Evolutionary conservation across 345 rosid genomes (phyloP).

Genomic region (Clarkia xantiana): DNA sequence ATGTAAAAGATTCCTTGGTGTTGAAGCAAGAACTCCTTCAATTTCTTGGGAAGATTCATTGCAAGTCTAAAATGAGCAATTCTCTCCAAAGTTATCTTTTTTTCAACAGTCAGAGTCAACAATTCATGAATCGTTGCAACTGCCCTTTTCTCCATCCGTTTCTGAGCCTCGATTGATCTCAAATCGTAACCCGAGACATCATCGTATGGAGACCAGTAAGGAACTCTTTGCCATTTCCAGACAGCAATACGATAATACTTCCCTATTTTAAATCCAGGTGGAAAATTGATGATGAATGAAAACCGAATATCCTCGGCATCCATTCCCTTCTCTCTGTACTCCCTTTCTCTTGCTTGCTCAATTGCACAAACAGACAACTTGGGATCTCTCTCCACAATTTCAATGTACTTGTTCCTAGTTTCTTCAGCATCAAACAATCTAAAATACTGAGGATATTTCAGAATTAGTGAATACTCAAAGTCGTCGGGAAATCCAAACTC

Average conservation of each 20-base stretch:
- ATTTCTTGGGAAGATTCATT: conserved; percentile 62
- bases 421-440: conserved; percentile 54
- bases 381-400: conserved; percentile 49
- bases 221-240: conserved; percentile 93
- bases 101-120: conserved; percentile 68
- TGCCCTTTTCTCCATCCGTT: conserved; percentile 89
- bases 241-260: conserved; percentile 81
- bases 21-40: conserved; percentile 79
- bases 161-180: conserved; percentile 85
- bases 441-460: conserved; percentile 54
- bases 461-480: conserved; percentile 67
- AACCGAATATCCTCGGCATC: conserved; percentile 81
- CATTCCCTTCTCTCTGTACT: conserved; percentile 68
- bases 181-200: conserved; percentile 68
- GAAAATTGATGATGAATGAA: conserved; percentile 67
- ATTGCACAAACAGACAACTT: conserved; percentile 48
- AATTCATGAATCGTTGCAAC: conserved; percentile 83
- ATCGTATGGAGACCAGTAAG: conserved; percentile 95
- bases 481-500: conserved; percentile 92
- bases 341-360: conserved; percentile 70
- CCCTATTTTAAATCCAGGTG: conserved; percentile 87
- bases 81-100: conserved; percentile 81
- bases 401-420: conserved; percentile 69
- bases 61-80: conserved; percentile 81
- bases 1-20: conserved; percentile 91